Percentiles rank a stretch among this genome's conserved stretches.
phyloP scores from a whole-genome alignment of 1,284 basidiomycete species.

The Ceratobasidium sp. region DNA sequence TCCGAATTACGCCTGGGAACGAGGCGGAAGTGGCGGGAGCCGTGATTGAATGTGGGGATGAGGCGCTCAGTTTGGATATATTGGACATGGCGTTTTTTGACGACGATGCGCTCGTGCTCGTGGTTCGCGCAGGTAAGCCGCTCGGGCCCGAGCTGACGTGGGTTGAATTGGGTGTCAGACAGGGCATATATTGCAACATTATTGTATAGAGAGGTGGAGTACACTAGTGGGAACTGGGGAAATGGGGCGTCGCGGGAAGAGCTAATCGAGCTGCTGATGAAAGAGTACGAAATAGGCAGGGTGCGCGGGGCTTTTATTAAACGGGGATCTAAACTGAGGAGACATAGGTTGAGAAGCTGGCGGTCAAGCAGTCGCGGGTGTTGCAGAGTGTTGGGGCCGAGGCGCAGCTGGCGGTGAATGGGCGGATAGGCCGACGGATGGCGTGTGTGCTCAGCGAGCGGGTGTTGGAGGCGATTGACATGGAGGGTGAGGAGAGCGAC shows the following conservation, averaged over 20 bases:
- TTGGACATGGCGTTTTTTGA: conserved; percentile 78
- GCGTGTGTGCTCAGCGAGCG: conserved; percentile 75
- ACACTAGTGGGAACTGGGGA: conserved; percentile 46
- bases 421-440: conserved; percentile 70
- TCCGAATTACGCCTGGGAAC: conserved; percentile 57
- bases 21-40: conserved; percentile 54
- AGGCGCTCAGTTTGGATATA: conserved; percentile 53
- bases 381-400: conserved; percentile 61
- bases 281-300: conserved; percentile 35
- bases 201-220: conserved; percentile 32
- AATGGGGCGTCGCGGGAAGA: conserved; percentile 50
- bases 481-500: conserved; percentile 69
- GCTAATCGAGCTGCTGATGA: conserved; percentile 31
- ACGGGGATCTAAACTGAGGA: conserved; percentile 37
- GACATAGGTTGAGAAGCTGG: conserved; percentile 35
- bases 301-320: conserved; percentile 35
- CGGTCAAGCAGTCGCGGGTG: conserved; percentile 44
- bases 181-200: conserved; percentile 32
- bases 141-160: conserved; percentile 4
- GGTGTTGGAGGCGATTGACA: conserved; percentile 73
- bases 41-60: conserved; percentile 58
- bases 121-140: conserved; percentile 58
- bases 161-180: conserved; percentile 32
- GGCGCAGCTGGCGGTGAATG: conserved; percentile 72
- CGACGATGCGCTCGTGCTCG: conserved; percentile 67